These are phyloP conservation scores for Blastocladiella emersonii DNA, from an alignment of 371 early-diverging fungal species.

Conservation along the genomic window DNA sequence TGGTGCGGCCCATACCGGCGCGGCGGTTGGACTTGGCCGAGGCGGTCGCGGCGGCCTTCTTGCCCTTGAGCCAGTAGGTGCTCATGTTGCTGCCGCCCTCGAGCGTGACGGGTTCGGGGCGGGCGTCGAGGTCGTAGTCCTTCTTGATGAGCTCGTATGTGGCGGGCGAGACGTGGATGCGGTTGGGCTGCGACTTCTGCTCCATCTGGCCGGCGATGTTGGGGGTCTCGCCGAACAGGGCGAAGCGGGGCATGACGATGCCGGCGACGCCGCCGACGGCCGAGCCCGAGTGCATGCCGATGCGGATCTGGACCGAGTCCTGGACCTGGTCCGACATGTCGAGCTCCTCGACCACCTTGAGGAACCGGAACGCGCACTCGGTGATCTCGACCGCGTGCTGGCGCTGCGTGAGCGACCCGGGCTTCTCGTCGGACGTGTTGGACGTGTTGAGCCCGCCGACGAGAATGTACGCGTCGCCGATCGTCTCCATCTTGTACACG, in stretches of 20 bases:
- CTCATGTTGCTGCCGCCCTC: background rate
- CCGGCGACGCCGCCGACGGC: background rate
- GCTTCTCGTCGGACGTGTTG: background rate
- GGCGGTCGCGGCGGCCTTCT: background rate
- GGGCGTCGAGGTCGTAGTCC: background rate
- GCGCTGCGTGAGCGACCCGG: background rate
- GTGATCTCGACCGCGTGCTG: slow-evolving; percentile 14
- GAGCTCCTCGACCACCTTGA: slow-evolving; percentile 15
- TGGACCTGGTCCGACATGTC: slow-evolving; percentile 22
- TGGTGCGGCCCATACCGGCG: background rate
- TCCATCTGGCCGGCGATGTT: slow-evolving; percentile 19
- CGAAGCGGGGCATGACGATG: slow-evolving; percentile 8
- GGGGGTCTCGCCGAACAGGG: slow-evolving; percentile 20
- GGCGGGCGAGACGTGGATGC: slow-evolving; percentile 13
- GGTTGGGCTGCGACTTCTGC: slow-evolving; percentile 14
- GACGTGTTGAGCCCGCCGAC: slow-evolving; percentile 13
- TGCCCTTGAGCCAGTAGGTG: background rate
- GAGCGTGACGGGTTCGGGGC: background rate
- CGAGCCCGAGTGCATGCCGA: background rate
- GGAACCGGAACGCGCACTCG: slow-evolving; percentile 20
- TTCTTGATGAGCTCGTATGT: background rate
- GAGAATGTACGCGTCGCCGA: slow-evolving; percentile 19
- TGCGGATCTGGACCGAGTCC: background rate
- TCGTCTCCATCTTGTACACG: slow-evolving; percentile 25
- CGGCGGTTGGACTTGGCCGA: background rate